Base-by-base conservation (phyloP, 768 basidiomycete genomes). In the Phaeolepiota aurea region DNA sequence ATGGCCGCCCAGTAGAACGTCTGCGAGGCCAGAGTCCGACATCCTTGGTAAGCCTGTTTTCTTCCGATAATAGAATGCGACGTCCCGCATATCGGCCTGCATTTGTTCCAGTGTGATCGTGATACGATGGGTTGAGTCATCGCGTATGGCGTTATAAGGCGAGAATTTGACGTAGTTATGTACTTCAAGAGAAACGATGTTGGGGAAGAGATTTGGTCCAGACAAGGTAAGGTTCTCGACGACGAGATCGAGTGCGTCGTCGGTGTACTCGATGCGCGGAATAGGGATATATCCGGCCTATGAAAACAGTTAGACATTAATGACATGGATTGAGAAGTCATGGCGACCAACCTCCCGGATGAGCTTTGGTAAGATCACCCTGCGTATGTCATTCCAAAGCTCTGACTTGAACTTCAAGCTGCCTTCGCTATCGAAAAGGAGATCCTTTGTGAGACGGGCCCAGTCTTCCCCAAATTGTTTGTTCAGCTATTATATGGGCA, bases 81-180 rank as follows among this genome's bases (percentile, higher is more conserved):
- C 87, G 50, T 97, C 92, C 12, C 87, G 76, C 77, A 98, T 85
- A 49, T 96, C 91, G 3, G 86, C 85, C 56, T 97, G 92, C 50
- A 96, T 86, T 59, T 97, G 92, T 20, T 68, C 69, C 25, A 96
- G 69, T 5, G 77, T 79, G 41, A 96, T 56, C 23, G 72, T 81
- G 54, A 96, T 77, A 40, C 77, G 72, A 58, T 94, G 88, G 48
- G 74, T 71, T 20, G 68, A 59, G 47, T 77, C 68, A 55, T 88
- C 88, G 3, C 61, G 51, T 38, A 71, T 68, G 3, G 59, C 48
- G 14, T 59, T 51, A 66, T 93, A 91, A 0, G 92, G 91, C 20
- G 79, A 82, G 62, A 97, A 91, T 58, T 81, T 82, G 62, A 89
- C 64, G 46, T 68, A 82, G 65, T 94, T 94, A 56, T 86, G 71